Evolutionary conservation across 805 yeast species (phyloP).

Genomic region (Sugiyamaella floridensis): DNA sequence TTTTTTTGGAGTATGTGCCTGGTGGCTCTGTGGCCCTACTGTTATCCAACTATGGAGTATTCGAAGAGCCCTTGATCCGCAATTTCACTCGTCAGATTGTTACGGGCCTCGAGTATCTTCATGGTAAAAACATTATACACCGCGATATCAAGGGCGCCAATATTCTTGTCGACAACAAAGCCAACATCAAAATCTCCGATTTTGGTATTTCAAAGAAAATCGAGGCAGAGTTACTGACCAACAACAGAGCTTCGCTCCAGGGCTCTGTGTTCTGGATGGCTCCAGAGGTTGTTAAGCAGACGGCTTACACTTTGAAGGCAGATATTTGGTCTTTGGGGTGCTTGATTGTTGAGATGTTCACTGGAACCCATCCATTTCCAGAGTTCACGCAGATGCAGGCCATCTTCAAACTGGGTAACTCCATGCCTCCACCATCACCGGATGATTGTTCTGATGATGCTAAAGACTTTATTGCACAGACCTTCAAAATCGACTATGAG

Average conservation of each 20-base stretch:
- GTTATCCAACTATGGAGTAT: slow-evolving; percentile 67
- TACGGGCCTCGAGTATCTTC: slow-evolving; percentile 67
- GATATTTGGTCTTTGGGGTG: slow-evolving; percentile 99
- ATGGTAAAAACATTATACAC: slow-evolving; percentile 69
- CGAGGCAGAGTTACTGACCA: slow-evolving; percentile 44
- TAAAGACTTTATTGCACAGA: slow-evolving; percentile 51
- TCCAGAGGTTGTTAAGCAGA: slow-evolving; percentile 94
- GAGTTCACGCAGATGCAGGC: slow-evolving; percentile 96
- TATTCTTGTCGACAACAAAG: slow-evolving; percentile 70
- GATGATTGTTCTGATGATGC: slow-evolving; percentile 56
- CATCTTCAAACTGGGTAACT: slow-evolving; percentile 85
- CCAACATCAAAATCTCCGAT: slow-evolving; percentile 77
- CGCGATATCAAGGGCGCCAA: slow-evolving; percentile 88
- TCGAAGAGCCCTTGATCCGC: slow-evolving; percentile 68
- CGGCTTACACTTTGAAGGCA: slow-evolving; percentile 83
- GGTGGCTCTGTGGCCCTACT: slow-evolving; percentile 68
- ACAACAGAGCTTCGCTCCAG: slow-evolving; percentile 73
- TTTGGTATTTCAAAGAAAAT: slow-evolving; percentile 73
- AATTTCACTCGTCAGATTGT: slow-evolving; percentile 71
- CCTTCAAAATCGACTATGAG: slow-evolving; percentile 70
- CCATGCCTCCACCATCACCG: slow-evolving; percentile 70
- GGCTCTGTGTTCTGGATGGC: slow-evolving; percentile 99
- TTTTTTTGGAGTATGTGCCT: slow-evolving; percentile 71
- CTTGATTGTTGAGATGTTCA: slow-evolving; percentile 86
- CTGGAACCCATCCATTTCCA: slow-evolving; percentile 95